phyloP scores from a whole-genome alignment of 495 filamentous ascomycete genomes.

The Pyrenula aspistea region DNA sequence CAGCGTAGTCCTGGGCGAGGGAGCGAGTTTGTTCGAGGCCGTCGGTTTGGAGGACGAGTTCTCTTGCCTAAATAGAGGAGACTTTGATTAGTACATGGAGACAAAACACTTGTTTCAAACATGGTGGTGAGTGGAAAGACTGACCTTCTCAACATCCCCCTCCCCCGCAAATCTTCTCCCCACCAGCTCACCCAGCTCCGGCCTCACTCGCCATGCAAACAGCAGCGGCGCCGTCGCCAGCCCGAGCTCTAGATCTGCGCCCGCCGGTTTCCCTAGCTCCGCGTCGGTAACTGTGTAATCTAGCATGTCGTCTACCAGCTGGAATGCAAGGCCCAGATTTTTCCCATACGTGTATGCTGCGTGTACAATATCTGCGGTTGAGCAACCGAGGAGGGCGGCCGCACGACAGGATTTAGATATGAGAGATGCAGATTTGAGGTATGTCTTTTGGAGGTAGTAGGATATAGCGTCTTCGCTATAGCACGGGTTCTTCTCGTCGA shows the following conservation, averaged over 20 bases:
- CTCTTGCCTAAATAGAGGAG: slow-evolving; percentile 51
- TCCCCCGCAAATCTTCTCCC: slow-evolving; percentile 76
- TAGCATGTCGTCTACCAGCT: slow-evolving; percentile 96
- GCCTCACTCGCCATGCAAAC: slow-evolving; percentile 89
- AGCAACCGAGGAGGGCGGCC: slow-evolving; percentile 71
- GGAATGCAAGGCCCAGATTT: slow-evolving; percentile 89
- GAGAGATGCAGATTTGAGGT: slow-evolving; percentile 88
- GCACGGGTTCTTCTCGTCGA: slow-evolving; percentile 66
- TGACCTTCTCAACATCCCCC: slow-evolving; percentile 74
- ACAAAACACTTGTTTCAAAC: slow-evolving; percentile 8
- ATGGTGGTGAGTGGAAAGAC: slow-evolving; percentile 22
- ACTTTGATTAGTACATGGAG: too few species aligned
- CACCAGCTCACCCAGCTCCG: slow-evolving; percentile 75
- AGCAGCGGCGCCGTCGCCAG: slow-evolving; percentile 90
- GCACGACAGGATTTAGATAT: slow-evolving; percentile 94
- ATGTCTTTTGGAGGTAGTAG: slow-evolving; percentile 98
- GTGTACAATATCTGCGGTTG: slow-evolving; percentile 68
- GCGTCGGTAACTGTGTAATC: slow-evolving; percentile 81
- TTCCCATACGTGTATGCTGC: slow-evolving; percentile 84
- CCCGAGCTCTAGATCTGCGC: slow-evolving; percentile 86
- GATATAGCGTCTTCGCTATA: slow-evolving; percentile 79
- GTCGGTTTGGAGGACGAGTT: slow-evolving; percentile 68
- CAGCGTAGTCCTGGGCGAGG: slow-evolving; percentile 79
- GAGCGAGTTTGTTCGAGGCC: slow-evolving; percentile 83
- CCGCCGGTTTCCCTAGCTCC: slow-evolving; percentile 88